A percentile compares a stretch with the other conserved stretches of the same genome.
Conservation (phyloP, 495 filamentous ascomycete species). For the Aspergillus avenaceus region DNA sequence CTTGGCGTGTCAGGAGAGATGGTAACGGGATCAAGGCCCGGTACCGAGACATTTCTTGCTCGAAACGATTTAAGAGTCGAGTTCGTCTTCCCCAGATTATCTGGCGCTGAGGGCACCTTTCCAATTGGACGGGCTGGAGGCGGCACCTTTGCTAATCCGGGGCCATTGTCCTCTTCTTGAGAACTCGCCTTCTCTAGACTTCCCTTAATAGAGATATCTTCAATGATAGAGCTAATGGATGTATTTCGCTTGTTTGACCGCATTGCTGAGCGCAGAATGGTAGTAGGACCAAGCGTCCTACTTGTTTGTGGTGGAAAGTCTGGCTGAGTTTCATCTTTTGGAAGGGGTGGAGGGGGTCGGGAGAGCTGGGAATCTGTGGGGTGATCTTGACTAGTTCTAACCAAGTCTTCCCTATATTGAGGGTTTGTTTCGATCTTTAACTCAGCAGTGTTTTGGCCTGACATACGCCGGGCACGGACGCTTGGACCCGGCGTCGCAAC, state of each 20-base stretch:
- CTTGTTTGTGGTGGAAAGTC: conserved; percentile 17
- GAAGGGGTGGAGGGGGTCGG: conserved; percentile 25
- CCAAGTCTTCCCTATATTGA: conserved; percentile 37
- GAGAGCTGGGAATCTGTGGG: conserved; percentile 19
- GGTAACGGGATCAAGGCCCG: conserved; percentile 63
- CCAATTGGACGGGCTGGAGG: conserved; percentile 45
- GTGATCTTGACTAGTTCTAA: conserved; percentile 39
- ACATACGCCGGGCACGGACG: conserved; percentile 77
- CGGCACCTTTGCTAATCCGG: conserved; percentile 32
- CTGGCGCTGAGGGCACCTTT: conserved; percentile 50
- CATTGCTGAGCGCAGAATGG: conserved; percentile 17
- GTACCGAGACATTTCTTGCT: conserved; percentile 70
- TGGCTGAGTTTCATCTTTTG: conserved; percentile 24
- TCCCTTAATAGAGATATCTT: conserved; percentile 22
- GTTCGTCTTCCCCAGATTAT: conserved; percentile 67
- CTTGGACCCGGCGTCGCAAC: conserved; percentile 44
- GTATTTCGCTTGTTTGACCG: conserved; percentile 27
- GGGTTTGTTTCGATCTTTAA: conserved; percentile 84
- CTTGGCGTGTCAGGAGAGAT: conserved; percentile 72
- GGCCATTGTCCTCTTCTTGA: conserved; percentile 36
- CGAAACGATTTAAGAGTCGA: conserved; percentile 71
- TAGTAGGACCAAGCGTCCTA: conserved; percentile 15
- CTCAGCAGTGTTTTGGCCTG: conserved; percentile 70
- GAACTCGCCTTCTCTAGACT: conserved; percentile 37
- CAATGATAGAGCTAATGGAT: conserved; percentile 29